Evolutionary conservation across 495 filamentous ascomycete genomes (phyloP).

Genomic region (Neurospora sp.): DNA sequence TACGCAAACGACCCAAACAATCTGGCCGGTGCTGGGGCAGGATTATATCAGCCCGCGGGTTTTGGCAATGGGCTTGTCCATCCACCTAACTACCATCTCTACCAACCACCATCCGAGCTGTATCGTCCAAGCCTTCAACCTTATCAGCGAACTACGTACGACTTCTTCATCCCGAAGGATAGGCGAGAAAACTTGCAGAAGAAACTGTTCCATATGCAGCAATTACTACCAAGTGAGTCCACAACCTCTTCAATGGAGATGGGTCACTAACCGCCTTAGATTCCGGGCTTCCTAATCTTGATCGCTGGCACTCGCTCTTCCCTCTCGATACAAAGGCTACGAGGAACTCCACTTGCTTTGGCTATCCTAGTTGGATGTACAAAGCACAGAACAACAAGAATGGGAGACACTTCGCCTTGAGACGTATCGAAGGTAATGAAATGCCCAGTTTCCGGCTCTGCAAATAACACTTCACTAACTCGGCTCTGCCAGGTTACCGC

Average conservation of each 20-base stretch:
- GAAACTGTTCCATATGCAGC: slow-evolving; percentile 74
- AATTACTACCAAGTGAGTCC: slow-evolving; percentile 68
- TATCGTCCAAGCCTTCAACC: slow-evolving; percentile 65
- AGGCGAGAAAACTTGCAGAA: slow-evolving; percentile 81
- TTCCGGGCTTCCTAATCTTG: slow-evolving; percentile 64
- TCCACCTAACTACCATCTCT: slow-evolving; percentile 87
- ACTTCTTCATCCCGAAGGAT: slow-evolving; percentile 81
- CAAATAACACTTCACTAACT: not conserved
- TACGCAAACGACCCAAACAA: slow-evolving; percentile 50
- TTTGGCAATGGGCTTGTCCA: slow-evolving; percentile 46
- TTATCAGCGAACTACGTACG: slow-evolving; percentile 76
- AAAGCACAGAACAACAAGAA: slow-evolving; percentile 87
- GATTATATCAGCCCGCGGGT: slow-evolving; percentile 37
- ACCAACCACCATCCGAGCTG: slow-evolving; percentile 68
- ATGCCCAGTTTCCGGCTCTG: not conserved
- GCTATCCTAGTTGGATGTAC: slow-evolving; percentile 85
- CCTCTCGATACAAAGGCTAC: slow-evolving; percentile 71
- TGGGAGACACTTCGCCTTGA: slow-evolving; percentile 72
- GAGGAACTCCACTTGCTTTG: slow-evolving; percentile 66
- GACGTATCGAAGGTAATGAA: slow-evolving; percentile 60
- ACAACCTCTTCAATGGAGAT: too few species aligned
- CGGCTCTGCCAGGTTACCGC: slow-evolving; percentile 32
- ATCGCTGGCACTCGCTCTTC: slow-evolving; percentile 82
- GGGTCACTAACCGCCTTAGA: slow-evolving; percentile 12
- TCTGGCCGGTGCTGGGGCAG: slow-evolving; percentile 37